Evolutionary conservation across 148 eudicot species (phyloP), one percentile per base, ranked within the genome.

Genomic region (Dianthus caryophyllus): DNA sequence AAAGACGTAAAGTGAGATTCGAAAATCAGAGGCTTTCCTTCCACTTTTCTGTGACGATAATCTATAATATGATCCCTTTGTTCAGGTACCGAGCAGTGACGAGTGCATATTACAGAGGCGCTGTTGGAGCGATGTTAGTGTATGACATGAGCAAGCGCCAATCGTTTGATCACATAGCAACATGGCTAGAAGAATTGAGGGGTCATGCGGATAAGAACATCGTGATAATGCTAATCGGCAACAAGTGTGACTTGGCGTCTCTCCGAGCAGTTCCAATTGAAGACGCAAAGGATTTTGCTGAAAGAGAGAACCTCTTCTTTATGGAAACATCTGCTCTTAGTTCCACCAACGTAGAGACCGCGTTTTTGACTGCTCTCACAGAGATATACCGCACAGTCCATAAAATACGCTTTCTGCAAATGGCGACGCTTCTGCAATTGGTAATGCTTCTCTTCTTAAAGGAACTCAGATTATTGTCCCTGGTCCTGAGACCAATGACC

Each of bases 61-160:
- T n/a, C n/a, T 54, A 13, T 51, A 31, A 25, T 38, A 59, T 65
- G 13, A 18, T 24, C 20, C n/a, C 27, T 33, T 7, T 15, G 60
- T 48, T 48, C 66, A 79, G 82, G 75, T 79, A 79, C 33, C 73
- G 78, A 56, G 82, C 79, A 5, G 79, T 79, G 43, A 75, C 82
- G 17, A 79, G 82, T 71, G 82, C 82, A 61, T 79, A 79, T 71
- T 79, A 79, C 76, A 61, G 82, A 79, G 82, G 82, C 9, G 82
- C 82, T 31, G 78, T 78, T 0, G 82, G 82, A 47, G 82, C 82
- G 41, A 75, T 78, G 82, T 25, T 79, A 52, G 82, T 79, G 15
- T 79, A 79, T 63, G 82, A 79, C 70, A 79, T 79, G 77, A 69
- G 71, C 56, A 78, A 78, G 75, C 77, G 81, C 26, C 81, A 73